Evolutionary conservation across 208 protist species (phyloP).

Genomic region (Willaertia magna): DNA sequence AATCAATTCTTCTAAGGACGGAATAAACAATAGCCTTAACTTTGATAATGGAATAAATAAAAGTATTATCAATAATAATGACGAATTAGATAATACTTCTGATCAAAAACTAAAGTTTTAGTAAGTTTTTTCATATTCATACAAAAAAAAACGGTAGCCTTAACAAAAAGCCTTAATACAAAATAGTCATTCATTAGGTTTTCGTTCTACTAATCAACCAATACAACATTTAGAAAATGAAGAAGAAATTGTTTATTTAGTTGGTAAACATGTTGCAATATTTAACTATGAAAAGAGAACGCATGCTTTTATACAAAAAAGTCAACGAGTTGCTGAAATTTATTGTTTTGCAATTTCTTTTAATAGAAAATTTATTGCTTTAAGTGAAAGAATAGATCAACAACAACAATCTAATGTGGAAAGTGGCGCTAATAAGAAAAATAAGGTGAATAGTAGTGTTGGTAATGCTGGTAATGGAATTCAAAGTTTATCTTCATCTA

Average conservation of each 20-base stretch:
- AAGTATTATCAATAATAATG: too few relatives aligned
- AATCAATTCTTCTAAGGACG: too few relatives aligned
- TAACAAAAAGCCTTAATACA: too few relatives aligned
- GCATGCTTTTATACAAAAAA: constrained; percentile 27
- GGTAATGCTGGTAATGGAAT: too few relatives aligned
- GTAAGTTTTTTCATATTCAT: too few relatives aligned
- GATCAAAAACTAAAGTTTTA: too few relatives aligned
- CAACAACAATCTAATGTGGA: constrained; percentile 10
- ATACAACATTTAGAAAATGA: not conserved
- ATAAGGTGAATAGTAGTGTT: not conserved
- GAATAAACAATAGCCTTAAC: too few relatives aligned
- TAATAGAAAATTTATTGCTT: constrained; percentile 28
- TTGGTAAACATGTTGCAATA: constrained; percentile 27
- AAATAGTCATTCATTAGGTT: not conserved
- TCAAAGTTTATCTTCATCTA: too few relatives aligned
- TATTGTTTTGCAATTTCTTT: constrained; percentile 18
- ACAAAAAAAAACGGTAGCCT: too few relatives aligned
- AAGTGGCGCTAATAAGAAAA: constrained; percentile 16
- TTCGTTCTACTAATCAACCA: not conserved
- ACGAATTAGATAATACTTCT: too few relatives aligned
- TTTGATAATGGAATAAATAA: too few relatives aligned
- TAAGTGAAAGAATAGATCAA: constrained; percentile 18
- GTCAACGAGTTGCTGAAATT: constrained; percentile 19
- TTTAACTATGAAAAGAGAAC: constrained; percentile 24
- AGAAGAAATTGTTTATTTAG: constrained; percentile 21